These are phyloP conservation scores for Diaporthe vexans DNA, from an alignment of 2,329 filamentous ascomycete genomes.

Conservation along the genomic window DNA sequence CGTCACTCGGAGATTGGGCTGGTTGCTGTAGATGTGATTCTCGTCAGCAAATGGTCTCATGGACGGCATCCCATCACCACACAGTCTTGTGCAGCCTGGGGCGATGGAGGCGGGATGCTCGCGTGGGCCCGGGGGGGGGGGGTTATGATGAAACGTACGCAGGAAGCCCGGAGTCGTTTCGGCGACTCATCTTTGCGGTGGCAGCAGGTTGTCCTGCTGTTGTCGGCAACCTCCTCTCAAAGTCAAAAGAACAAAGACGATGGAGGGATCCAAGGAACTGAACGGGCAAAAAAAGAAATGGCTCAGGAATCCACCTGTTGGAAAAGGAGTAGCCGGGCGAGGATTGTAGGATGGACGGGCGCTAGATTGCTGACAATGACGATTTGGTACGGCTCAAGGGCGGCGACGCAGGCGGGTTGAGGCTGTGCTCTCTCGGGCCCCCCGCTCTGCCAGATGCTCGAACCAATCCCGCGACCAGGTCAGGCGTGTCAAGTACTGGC, in stretches of 20 bases:
- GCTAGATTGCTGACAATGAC: slow-evolving; percentile 39
- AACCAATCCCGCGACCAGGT: slow-evolving; percentile 40
- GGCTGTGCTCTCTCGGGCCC: slow-evolving; percentile 41
- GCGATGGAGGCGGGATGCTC: slow-evolving; percentile 12
- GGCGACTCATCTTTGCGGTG: slow-evolving; percentile 60
- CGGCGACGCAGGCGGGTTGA: slow-evolving; percentile 40
- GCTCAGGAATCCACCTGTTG: slow-evolving; percentile 24
- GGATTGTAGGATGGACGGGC: slow-evolving; percentile 29
- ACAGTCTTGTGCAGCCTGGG: slow-evolving; percentile 20
- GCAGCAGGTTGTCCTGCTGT: slow-evolving; percentile 43
- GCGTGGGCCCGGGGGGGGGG: slow-evolving; percentile 27
- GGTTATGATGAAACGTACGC: slow-evolving; percentile 64
- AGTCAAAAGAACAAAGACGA: slow-evolving; percentile 26
- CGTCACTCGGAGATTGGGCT: slow-evolving; percentile 92
- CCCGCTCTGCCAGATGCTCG: slow-evolving; percentile 38
- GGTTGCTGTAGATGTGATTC: slow-evolving; percentile 59
- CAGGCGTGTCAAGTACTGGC: slow-evolving; percentile 19
- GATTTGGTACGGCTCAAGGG: slow-evolving; percentile 33
- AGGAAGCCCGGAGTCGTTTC: slow-evolving; percentile 73
- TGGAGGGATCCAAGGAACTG: slow-evolving; percentile 11
- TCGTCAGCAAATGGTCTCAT: slow-evolving; percentile 31
- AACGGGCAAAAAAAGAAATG: slow-evolving; percentile 19
- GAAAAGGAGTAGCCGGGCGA: slow-evolving; percentile 26
- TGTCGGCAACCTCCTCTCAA: slow-evolving; percentile 43
- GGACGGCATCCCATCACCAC: slow-evolving; percentile 33